A percentile compares a stretch with the other conserved stretches of the same genome.
Conservation (phyloP, 768 basidiomycete species). For the Suillus americanus region DNA sequence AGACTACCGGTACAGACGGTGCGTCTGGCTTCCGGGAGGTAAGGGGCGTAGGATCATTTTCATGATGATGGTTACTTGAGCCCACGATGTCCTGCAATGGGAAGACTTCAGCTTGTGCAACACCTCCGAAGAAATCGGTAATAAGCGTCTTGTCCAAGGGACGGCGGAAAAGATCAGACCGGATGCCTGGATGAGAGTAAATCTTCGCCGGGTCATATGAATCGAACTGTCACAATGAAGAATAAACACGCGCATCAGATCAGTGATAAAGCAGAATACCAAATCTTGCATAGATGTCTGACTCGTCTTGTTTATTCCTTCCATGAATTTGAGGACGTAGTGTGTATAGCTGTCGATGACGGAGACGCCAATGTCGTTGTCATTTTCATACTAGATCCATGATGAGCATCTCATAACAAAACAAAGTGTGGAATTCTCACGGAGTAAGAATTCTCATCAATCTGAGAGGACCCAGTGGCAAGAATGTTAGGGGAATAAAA, state of each 20-base stretch:
- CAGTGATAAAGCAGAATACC: conserved; percentile 43
- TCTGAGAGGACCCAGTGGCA: conserved; percentile 81
- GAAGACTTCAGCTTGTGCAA: conserved; percentile 78
- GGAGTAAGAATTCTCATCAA: conserved; percentile 92
- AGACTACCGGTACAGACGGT: too few relatives aligned
- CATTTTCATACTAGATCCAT: conserved; percentile 75
- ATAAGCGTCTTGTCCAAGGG: conserved; percentile 61
- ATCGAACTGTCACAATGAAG: conserved; percentile 58
- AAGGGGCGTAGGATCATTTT: not conserved
- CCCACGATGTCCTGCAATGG: conserved; percentile 12
- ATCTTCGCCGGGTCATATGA: conserved; percentile 74
- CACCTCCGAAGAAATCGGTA: conserved; percentile 89
- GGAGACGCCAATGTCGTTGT: conserved; percentile 91
- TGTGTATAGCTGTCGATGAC: conserved; percentile 97
- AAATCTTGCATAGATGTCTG: conserved; percentile 78
- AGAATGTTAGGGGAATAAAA: conserved; percentile 93
- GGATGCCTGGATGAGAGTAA: conserved; percentile 86
- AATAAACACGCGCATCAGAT: conserved; percentile 12
- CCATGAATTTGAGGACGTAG: conserved; percentile 87
- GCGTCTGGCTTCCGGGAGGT: too few relatives aligned
- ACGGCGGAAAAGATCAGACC: conserved; percentile 76
- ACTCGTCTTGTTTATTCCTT: conserved; percentile 89
- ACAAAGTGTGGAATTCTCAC: conserved; percentile 41
- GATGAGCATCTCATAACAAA: conserved; percentile 3
- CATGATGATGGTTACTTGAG: not conserved